These are phyloP conservation scores for Diaporthe australafricana DNA, from an alignment of 2,329 filamentous ascomycete genomes.

Conservation along the genomic window DNA sequence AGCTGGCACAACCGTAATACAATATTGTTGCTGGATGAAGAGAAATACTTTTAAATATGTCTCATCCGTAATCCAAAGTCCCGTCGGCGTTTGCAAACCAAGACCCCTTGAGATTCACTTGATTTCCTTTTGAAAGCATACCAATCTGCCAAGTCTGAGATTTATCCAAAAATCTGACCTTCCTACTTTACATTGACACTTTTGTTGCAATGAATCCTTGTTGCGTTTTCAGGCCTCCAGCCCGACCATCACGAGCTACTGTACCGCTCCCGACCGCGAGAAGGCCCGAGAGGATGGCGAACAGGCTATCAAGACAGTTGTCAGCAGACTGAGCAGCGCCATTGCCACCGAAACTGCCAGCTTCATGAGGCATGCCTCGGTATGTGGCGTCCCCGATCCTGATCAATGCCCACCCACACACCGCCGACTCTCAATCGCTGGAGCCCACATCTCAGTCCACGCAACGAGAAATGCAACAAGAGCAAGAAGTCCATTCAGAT, in stretches of 20 bases:
- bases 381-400: not conserved
- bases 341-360: not conserved
- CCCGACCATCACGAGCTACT: not conserved
- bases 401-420: not conserved
- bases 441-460: accelerated
- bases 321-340: not conserved
- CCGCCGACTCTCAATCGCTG: not conserved
- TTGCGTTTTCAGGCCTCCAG: too few relatives aligned
- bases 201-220: not conserved
- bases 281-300: not conserved
- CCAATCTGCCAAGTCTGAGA: not conserved
- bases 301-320: not conserved
- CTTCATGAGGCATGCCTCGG: not conserved
- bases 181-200: not conserved
- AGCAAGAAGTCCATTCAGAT: too few relatives aligned
- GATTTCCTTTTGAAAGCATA: not conserved
- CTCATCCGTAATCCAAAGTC: too few relatives aligned
- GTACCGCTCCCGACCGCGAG: not conserved
- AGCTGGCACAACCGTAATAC: too few relatives aligned
- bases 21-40: too few relatives aligned
- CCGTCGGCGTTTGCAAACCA: too few relatives aligned
- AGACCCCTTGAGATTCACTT: not conserved
- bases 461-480: too few relatives aligned
- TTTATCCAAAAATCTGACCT: not conserved
- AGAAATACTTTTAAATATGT: too few relatives aligned